Conservation (phyloP, 345 rosid genomes). For the Boechera divaricarpa region DNA sequence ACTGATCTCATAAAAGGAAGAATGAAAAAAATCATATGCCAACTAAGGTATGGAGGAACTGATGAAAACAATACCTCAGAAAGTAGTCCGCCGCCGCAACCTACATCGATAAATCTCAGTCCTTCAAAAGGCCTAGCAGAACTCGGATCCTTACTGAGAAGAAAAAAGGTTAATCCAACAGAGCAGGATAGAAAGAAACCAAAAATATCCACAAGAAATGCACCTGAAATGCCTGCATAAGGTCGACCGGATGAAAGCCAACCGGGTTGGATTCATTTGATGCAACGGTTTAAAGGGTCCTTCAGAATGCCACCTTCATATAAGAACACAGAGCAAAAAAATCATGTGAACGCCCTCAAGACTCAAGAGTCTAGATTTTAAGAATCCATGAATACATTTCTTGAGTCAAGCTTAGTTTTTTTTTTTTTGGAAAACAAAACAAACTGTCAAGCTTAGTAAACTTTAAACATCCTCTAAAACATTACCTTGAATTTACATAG, state of each 20-base stretch:
- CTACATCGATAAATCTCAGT: slow-evolving; percentile 73
- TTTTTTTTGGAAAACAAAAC: no score
- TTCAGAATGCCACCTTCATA: slow-evolving; percentile 87
- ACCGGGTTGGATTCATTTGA: slow-evolving; percentile 78
- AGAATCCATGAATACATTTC: slow-evolving; percentile 1
- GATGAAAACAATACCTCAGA: slow-evolving; percentile 68
- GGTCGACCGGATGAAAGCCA: slow-evolving; percentile 92
- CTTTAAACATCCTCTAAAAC: background rate
- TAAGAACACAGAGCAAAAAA: background rate
- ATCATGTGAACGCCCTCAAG: background rate
- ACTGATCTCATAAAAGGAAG: background rate
- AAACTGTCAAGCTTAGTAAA: background rate
- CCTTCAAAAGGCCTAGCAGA: slow-evolving; percentile 86
- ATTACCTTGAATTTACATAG: background rate
- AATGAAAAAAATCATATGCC: background rate
- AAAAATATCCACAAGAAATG: background rate
- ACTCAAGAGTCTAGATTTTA: background rate
- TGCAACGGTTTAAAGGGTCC: slow-evolving; percentile 95
- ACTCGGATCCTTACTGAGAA: slow-evolving; percentile 74
- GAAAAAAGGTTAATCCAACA: background rate
- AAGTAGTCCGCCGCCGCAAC: slow-evolving; percentile 96
- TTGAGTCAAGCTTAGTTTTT: background rate
- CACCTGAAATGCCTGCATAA: slow-evolving; percentile 89
- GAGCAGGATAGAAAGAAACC: background rate
- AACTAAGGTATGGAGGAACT: background rate